A percentile compares a stretch with the other conserved stretches of the same genome.
Conservation (phyloP, 768 basidiomycete genomes). For the Lactarius psammicola region DNA sequence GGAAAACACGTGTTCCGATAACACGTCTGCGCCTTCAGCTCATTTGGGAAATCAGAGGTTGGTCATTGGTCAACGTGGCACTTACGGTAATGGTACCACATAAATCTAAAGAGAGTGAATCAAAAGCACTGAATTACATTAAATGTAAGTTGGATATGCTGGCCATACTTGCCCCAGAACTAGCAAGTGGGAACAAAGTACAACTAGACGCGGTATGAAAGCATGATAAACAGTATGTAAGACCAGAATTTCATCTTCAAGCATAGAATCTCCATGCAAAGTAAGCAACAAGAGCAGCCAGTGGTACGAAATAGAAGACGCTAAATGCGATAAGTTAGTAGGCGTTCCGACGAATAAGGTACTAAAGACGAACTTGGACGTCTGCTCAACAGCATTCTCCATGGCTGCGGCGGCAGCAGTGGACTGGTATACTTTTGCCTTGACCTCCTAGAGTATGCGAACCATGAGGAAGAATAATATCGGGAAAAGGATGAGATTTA, state of each 20-base stretch:
- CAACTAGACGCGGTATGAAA: conserved; percentile 5
- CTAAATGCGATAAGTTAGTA: conserved; percentile 19
- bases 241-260: not conserved
- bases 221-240: not conserved
- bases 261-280: conserved; percentile 46
- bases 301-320: conserved; percentile 43
- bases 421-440: conserved; percentile 21
- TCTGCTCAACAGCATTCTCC: conserved; percentile 28
- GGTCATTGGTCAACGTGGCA: conserved; percentile 1
- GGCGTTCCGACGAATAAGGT: too few species aligned
- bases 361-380: conserved; percentile 31
- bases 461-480: not conserved
- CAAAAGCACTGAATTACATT: conserved; percentile 9
- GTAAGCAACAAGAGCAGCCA: conserved; percentile 45
- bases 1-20: not conserved
- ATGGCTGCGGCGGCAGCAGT: conserved; percentile 17
- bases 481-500: not conserved
- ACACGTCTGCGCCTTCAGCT: not conserved
- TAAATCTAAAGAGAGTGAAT: not conserved
- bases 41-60: not conserved
- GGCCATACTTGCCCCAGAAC: not conserved
- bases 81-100: not conserved
- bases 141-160: conserved; percentile 15
- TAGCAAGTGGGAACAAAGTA: not conserved
- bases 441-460: conserved; percentile 9